Conservation (phyloP, 1,284 basidiomycete species). For the Pascua sp. region DNA sequence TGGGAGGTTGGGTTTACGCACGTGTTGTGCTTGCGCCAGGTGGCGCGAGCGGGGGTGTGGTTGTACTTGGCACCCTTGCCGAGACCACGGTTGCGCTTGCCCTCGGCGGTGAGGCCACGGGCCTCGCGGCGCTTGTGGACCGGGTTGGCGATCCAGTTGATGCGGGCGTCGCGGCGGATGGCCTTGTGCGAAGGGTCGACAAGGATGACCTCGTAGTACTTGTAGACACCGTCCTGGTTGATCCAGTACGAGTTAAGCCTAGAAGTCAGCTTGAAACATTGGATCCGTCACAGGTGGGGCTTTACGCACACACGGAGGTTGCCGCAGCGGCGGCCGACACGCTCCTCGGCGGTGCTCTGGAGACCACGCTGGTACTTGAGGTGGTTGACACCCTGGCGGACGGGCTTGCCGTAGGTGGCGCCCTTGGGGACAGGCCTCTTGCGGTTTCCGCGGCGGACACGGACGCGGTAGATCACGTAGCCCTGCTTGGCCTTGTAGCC, state of each 20-base stretch:
- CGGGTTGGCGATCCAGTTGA: conserved; percentile 93
- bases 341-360: conserved; percentile 93
- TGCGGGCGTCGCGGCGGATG: conserved; percentile 88
- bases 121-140: conserved; percentile 99
- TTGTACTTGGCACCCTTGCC: conserved; percentile 96
- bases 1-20: no score
- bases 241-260: conserved; percentile 96
- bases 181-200: conserved; percentile 68
- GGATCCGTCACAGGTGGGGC: background rate
- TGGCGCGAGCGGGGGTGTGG: conserved; percentile 83
- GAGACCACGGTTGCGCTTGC: conserved; percentile 78
- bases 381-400: conserved; percentile 99
- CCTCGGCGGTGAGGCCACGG: conserved; percentile 93
- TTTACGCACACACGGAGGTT: conserved; percentile 74
- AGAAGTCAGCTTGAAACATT: background rate
- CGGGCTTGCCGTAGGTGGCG: conserved; percentile 98
- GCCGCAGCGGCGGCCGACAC: conserved; percentile 92
- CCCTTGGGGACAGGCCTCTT: conserved; percentile 99
- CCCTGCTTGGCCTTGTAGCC: conserved; percentile 99
- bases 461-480: conserved; percentile 95
- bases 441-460: conserved; percentile 97
- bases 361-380: conserved; percentile 96
- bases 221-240: conserved; percentile 99
- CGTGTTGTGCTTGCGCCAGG: conserved; percentile 97
- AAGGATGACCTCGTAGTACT: conserved; percentile 98